Evolutionary conservation across 768 basidiomycete genomes (phyloP).

Genomic region (Pleurotus eryngii): DNA sequence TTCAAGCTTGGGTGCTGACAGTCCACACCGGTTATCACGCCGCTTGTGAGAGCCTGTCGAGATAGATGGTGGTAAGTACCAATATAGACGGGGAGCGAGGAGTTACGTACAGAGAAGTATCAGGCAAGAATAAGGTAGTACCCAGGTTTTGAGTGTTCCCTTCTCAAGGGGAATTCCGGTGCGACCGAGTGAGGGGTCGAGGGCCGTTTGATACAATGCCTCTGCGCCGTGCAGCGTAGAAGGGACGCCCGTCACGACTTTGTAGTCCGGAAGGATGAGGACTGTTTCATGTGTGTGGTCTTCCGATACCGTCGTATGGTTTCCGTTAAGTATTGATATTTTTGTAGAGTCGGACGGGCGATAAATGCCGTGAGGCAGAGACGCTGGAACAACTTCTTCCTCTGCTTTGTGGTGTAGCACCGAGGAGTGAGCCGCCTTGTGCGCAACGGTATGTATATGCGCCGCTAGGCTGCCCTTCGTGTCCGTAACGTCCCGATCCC

Average conservation of each 20-base stretch:
- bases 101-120: slow-evolving; percentile 69
- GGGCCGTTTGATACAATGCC: slow-evolving; percentile 59
- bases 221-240: slow-evolving; percentile 63
- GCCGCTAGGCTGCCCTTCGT: slow-evolving; percentile 70
- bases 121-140: slow-evolving; percentile 86
- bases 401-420: slow-evolving; percentile 19
- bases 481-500: slow-evolving; percentile 78
- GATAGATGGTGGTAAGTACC: neutral
- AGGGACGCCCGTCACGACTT: slow-evolving; percentile 71
- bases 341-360: slow-evolving; percentile 48
- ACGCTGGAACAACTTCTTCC: slow-evolving; percentile 12
- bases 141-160: slow-evolving; percentile 61
- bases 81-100: neutral
- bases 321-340: slow-evolving; percentile 81
- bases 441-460: slow-evolving; percentile 37
- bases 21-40: slow-evolving; percentile 87
- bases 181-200: slow-evolving; percentile 57
- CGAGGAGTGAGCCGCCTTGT: slow-evolving; percentile 19
- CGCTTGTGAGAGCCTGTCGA: slow-evolving; percentile 85
- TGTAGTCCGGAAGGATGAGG: slow-evolving; percentile 91
- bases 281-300: slow-evolving; percentile 69
- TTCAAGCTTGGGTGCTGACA: slow-evolving; percentile 82
- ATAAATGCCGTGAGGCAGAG: slow-evolving; percentile 52
- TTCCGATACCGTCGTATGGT: slow-evolving; percentile 69
- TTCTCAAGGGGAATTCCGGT: slow-evolving; percentile 41